phyloP scores from a whole-genome alignment of 208 protist species.

The Leishmania major region DNA sequence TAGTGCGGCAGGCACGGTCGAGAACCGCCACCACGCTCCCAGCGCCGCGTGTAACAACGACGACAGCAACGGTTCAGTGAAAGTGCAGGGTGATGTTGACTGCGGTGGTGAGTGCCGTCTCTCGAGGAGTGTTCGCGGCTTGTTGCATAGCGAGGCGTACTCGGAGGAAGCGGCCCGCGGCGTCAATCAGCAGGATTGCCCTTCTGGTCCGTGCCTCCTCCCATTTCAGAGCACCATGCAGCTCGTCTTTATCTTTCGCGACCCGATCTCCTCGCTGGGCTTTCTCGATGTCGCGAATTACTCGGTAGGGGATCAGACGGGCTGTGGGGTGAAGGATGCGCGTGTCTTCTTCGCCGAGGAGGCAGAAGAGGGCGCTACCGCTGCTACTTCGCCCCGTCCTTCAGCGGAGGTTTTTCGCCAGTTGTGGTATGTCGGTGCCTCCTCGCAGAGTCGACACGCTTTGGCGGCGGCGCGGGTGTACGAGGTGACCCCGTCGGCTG shows the following conservation, averaged over 20 bases:
- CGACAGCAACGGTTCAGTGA: not conserved
- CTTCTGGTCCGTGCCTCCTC: constrained; percentile 24
- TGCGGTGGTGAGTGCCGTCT: not conserved
- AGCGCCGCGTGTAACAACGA: not conserved
- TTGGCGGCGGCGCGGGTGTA: constrained; percentile 33
- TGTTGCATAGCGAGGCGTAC: not conserved
- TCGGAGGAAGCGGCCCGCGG: not conserved
- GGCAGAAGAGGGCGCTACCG: not conserved
- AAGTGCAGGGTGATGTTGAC: not conserved
- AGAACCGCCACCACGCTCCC: not conserved
- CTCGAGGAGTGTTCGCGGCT: not conserved
- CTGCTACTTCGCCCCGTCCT: not conserved
- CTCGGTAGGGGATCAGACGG: constrained; percentile 58
- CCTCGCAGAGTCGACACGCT: constrained; percentile 14
- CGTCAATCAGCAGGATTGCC: not conserved
- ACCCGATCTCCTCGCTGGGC: constrained; percentile 46
- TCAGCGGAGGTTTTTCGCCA: constrained; percentile 28
- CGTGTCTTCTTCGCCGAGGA: constrained; percentile 52
- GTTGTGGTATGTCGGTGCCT: constrained; percentile 37
- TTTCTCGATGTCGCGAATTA: constrained; percentile 80
- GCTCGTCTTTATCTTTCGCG: constrained; percentile 56
- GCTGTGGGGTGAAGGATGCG: constrained; percentile 70
- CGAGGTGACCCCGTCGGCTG: constrained; percentile 60
- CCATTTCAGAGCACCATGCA: constrained; percentile 60
- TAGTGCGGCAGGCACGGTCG: not conserved